Evolutionary conservation across 768 basidiomycete genomes (phyloP).

Genomic region (Psilocybe cubensis): DNA sequence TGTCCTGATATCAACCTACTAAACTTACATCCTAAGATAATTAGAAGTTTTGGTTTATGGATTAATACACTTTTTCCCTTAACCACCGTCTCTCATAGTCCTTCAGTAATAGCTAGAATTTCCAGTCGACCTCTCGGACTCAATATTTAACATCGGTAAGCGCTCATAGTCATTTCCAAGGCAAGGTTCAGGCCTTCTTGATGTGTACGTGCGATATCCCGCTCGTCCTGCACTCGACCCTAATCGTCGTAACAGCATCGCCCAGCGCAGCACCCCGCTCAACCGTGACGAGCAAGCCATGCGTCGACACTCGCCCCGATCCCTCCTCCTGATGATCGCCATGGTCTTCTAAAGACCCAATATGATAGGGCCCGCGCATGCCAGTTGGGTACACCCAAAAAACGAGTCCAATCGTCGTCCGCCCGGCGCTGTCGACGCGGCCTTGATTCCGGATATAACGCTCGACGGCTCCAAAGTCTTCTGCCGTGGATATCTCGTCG

Average conservation of each 20-base stretch:
- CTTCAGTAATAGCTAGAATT: no score
- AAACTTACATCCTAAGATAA: no score
- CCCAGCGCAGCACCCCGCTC: background rate
- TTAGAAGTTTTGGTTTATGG: no score
- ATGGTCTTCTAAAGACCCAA: background rate
- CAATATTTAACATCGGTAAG: background rate
- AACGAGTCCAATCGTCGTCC: constrained; percentile 3
- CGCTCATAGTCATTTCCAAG: background rate
- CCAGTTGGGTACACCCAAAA: constrained; percentile 19
- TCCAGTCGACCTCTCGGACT: no score
- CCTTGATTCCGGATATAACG: constrained; percentile 11
- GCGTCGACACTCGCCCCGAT: constrained; percentile 2
- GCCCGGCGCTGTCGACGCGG: background rate
- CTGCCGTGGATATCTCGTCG: constrained; percentile 17
- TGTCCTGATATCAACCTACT: no score
- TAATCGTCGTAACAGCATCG: background rate
- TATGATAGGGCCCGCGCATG: constrained; percentile 12
- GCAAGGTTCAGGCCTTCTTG: background rate
- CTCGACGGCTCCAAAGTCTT: constrained; percentile 12
- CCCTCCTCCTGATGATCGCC: background rate
- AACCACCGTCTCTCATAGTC: no score
- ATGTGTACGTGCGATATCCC: constrained; percentile 15
- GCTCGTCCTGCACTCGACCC: background rate
- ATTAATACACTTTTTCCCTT: no score
- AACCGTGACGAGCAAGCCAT: constrained; percentile 10